Base-by-base conservation (phyloP, 495 filamentous ascomycete species). In the Penicillium chermesinum region DNA sequence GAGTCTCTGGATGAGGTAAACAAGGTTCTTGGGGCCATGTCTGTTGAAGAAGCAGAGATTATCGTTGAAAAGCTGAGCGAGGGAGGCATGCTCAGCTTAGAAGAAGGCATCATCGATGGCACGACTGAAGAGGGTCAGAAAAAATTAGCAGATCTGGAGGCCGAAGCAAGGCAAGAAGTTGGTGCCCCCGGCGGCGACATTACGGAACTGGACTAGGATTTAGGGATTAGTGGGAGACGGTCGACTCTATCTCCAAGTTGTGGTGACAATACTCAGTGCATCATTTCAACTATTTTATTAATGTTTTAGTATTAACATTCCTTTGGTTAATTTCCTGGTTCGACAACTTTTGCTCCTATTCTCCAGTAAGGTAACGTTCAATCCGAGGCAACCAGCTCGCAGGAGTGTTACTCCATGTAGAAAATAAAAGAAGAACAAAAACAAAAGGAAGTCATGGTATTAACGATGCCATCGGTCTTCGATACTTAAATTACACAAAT, bases 1-100 rank as follows among this genome's bases (percentile, higher is more conserved):
- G 87, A 88, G n/a, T 89, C 76, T 14, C 60, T 98, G 57, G 93
- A 96, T 47, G 84, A 91, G 65, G 91, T 98, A 37, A 98, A 98
- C 70, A 91, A 94, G 72, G 93, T 95, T 8, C 74, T 98, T 50
- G 93, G 88, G 17, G 87, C 87, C 62, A 88, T 98, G 91, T 85
- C 80, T 48, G 89, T 97, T 0, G 84, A 86, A 34, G 91, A 96
- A 49, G 93, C 94, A 0, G 94, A 98, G 70, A 86, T 89, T 56
- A 64, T 97, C 16, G 90, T 98, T 37, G 86, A 80, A 53, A 79
- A 87, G 60, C 69, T 98, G 41, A 82, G 91, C 16, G 78, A 96
- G 73, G 87, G 89, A 5, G 89, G 87, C 14, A 93, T 97, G 80
- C 71, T 98, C 54, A 95, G 88, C 62, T 63, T 98, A 38, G 91